phyloP scores from a whole-genome alignment of 2,329 filamentous ascomycete genomes.

The Elsinoe ampelina region DNA sequence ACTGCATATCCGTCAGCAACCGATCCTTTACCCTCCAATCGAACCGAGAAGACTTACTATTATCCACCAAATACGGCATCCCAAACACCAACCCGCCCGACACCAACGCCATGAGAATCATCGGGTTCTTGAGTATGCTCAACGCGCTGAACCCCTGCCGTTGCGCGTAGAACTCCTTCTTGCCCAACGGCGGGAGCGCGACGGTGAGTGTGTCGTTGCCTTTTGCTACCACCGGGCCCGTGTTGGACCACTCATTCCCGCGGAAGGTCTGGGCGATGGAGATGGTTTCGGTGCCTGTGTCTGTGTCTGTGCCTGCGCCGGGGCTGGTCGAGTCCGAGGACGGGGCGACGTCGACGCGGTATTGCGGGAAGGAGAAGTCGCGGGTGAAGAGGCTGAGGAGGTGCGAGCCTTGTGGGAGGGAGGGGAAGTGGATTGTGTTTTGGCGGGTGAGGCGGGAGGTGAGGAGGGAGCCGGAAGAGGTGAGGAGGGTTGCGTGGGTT shows the following conservation, averaged over 20 bases:
- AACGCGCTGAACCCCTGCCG: slow-evolving; percentile 58
- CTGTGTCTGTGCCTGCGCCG: slow-evolving; percentile 18
- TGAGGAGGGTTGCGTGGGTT: slow-evolving; percentile 53
- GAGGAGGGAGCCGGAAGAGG: slow-evolving; percentile 34
- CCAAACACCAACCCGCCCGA: slow-evolving; percentile 78
- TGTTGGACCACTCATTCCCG: slow-evolving; percentile 84
- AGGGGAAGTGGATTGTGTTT: slow-evolving; percentile 67
- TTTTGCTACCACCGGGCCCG: slow-evolving; percentile 53
- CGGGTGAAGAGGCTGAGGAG: slow-evolving; percentile 70
- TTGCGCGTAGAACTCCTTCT: slow-evolving; percentile 69
- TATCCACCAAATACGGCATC: slow-evolving; percentile 92
- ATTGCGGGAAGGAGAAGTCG: slow-evolving; percentile 65
- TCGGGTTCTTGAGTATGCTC: slow-evolving; percentile 80
- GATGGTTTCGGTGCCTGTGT: slow-evolving; percentile 36
- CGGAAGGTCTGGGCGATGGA: slow-evolving; percentile 75
- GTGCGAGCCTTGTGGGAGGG: slow-evolving; percentile 65
- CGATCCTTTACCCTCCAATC: not conserved
- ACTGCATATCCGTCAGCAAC: slow-evolving; percentile 46
- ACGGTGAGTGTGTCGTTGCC: slow-evolving; percentile 41
- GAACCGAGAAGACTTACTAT: slow-evolving; percentile 63
- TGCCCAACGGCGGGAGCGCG: slow-evolving; percentile 51
- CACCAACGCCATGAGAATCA: slow-evolving; percentile 86
- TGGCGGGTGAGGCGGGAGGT: slow-evolving; percentile 56
- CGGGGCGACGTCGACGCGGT: slow-evolving; percentile 63
- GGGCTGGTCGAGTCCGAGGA: slow-evolving; percentile 20